Percentiles rank a stretch among this genome's conserved stretches.
Conservation (phyloP, 2,329 filamentous ascomycete species). For the Aspergillus tubingensis region DNA sequence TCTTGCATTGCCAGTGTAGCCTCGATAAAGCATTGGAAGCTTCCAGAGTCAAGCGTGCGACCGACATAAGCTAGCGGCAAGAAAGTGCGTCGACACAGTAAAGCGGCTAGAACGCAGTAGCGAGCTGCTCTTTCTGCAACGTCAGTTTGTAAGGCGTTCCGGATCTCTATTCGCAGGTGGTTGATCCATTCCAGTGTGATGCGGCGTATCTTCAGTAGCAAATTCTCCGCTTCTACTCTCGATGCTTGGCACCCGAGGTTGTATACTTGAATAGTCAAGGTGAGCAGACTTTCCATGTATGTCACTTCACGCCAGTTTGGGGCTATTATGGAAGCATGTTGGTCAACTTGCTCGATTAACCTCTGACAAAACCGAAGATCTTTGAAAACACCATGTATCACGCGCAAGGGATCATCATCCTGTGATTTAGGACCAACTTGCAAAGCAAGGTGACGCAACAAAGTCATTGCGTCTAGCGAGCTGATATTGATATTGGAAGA, state of each 20-base stretch:
- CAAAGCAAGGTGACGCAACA: conserved; percentile 56
- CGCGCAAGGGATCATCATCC: conserved; percentile 43
- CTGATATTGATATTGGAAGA: conserved; percentile 63
- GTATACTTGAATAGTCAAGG: conserved; percentile 48
- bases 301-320: conserved; percentile 62
- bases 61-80: conserved; percentile 9
- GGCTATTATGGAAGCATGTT: conserved; percentile 50
- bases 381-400: conserved; percentile 52
- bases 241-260: conserved; percentile 28
- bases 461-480: conserved; percentile 50
- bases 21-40: conserved; percentile 38
- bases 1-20: conserved; percentile 45
- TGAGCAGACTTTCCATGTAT: conserved; percentile 61
- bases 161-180: conserved; percentile 50
- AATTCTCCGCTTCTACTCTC: conserved; percentile 11
- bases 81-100: conserved; percentile 59
- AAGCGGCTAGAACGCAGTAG: conserved; percentile 57
- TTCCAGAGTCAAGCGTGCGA: conserved; percentile 4
- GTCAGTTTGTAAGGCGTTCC: conserved; percentile 40
- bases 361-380: conserved; percentile 54
- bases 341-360: conserved; percentile 52
- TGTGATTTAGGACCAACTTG: conserved; percentile 56
- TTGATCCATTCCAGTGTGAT: conserved; percentile 55
- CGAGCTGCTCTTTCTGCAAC: conserved; percentile 41
- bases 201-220: conserved; percentile 48